phyloP scores from a whole-genome alignment of 2,329 filamentous ascomycete species.

The Fusarium sp. region DNA sequence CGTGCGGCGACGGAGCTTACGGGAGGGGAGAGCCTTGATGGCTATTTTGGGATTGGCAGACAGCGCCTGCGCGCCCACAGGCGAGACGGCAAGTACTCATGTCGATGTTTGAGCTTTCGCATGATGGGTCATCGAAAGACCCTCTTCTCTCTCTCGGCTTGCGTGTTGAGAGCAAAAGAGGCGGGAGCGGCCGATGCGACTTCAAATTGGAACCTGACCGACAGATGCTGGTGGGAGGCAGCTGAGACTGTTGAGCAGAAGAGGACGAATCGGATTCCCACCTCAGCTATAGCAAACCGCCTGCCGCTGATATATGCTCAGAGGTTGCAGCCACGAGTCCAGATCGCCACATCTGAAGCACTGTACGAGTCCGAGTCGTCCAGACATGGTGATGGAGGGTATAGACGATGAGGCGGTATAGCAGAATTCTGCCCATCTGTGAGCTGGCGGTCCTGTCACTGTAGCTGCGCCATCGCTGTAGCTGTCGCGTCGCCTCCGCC shows the following conservation, averaged over 20 bases:
- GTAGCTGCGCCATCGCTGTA: neutral
- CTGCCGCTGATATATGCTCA: conserved; percentile 33
- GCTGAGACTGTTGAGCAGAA: conserved; percentile 19
- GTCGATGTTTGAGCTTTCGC: conserved; percentile 4
- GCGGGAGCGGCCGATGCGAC: conserved; percentile 18
- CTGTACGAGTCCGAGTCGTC: neutral
- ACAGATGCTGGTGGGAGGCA: conserved; percentile 5
- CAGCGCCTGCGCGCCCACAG: conserved; percentile 8
- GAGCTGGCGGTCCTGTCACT: neutral
- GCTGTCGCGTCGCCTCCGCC: conserved; percentile 14
- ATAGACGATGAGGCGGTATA: conserved; percentile 26
- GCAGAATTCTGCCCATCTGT: conserved; percentile 10
- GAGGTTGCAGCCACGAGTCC: conserved; percentile 13
- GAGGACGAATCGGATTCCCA: conserved; percentile 24
- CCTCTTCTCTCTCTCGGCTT: conserved; percentile 19
- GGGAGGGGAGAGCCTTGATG: conserved; percentile 10
- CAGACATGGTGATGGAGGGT: conserved; percentile 31
- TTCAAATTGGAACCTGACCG: conserved; percentile 20
- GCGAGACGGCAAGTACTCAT: conserved; percentile 16
- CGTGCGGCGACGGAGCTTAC: conserved; percentile 10
- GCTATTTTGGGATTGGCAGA: neutral
- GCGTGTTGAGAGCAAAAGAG: conserved; percentile 31
- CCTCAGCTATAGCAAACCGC: conserved; percentile 17
- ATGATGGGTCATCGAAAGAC: conserved; percentile 22
- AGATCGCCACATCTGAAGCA: conserved; percentile 1